phyloP scores from a whole-genome alignment of 1,139 yeast species.

The Yamadazyma blattariae region DNA sequence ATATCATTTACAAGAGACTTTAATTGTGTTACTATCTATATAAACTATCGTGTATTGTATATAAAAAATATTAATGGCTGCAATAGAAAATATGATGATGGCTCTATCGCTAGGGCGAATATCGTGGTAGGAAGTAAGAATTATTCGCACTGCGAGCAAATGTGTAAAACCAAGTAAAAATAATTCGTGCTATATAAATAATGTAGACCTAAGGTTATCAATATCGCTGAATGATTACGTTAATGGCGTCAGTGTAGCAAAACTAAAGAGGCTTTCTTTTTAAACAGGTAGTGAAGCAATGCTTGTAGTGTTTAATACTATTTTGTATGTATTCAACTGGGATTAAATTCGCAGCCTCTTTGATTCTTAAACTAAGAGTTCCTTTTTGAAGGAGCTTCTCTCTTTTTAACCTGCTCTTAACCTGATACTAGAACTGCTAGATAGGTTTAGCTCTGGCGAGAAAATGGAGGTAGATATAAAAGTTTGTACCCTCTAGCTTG shows the following conservation, averaged over 20 bases:
- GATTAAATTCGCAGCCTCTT: constrained; percentile 10
- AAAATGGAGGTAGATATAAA: constrained; percentile 10
- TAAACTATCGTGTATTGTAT: too few relatives aligned
- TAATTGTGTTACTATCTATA: too few relatives aligned
- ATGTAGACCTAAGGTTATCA: too few relatives aligned
- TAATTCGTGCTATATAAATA: not conserved
- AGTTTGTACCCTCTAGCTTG: constrained; percentile 11
- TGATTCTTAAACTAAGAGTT: constrained; percentile 7
- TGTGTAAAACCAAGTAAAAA: constrained; percentile 2
- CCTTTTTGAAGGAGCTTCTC: constrained; percentile 10
- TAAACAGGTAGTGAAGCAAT: constrained; percentile 8
- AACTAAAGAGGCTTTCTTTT: constrained; percentile 5
- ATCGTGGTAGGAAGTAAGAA: constrained; percentile 7
- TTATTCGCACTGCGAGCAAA: constrained; percentile 4
- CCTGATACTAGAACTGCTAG: constrained; percentile 13
- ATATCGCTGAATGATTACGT: constrained; percentile 2
- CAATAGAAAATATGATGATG: too few relatives aligned
- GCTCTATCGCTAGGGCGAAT: constrained; percentile 4
- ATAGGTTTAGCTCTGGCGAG: constrained; percentile 11
- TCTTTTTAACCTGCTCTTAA: constrained; percentile 9
- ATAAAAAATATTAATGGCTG: not conserved
- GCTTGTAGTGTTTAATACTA: constrained; percentile 9
- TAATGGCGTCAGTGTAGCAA: not conserved
- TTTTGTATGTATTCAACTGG: constrained; percentile 9
- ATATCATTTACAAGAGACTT: too few relatives aligned